Evolutionary conservation across 2,329 filamentous ascomycete genomes (phyloP).

Genomic region (Magnaporthiopsis incrustans): DNA sequence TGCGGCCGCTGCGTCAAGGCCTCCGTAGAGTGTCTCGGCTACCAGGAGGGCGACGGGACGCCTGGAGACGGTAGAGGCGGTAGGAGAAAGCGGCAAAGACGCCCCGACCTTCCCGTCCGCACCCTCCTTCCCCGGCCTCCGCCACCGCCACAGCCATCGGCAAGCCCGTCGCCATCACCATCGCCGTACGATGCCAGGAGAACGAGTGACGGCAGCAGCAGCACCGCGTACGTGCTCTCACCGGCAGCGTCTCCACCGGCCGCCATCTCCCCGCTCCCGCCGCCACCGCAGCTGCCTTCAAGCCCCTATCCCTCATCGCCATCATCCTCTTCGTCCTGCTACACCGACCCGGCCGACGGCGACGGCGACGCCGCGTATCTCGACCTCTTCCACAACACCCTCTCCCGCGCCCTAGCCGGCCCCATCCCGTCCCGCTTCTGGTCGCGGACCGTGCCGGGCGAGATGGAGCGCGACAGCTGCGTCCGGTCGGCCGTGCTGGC

Average conservation of each 20-base stretch:
- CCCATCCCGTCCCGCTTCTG: conserved; percentile 7
- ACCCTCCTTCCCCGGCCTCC: not conserved
- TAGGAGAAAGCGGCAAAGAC: not conserved
- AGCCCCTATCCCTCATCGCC: not conserved
- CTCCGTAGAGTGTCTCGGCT: conserved; percentile 19
- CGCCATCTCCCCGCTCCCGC: too few relatives aligned
- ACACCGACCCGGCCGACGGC: too few relatives aligned
- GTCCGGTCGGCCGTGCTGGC: conserved; percentile 9
- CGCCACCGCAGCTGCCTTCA: not conserved
- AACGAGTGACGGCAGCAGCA: not conserved
- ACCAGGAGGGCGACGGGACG: conserved; percentile 8
- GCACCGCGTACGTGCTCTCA: not conserved
- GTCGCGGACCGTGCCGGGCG: conserved; percentile 7
- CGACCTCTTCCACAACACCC: conserved; percentile 8
- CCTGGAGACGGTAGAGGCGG: not conserved
- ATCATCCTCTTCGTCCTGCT: not conserved
- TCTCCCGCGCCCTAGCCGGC: conserved; percentile 4
- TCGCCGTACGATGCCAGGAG: not conserved
- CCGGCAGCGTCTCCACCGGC: not conserved
- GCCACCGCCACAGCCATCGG: not conserved
- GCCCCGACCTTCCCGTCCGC: not conserved
- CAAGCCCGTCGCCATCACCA: not conserved
- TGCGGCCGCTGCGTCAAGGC: conserved; percentile 20
- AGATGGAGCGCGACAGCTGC: conserved; percentile 8
- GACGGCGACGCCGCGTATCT: conserved; percentile 7